A percentile compares a stretch with the other conserved stretches of the same genome.
Evolutionary conservation across 2,329 filamentous ascomycete species (phyloP).

Genomic region (Penicillium sp.): DNA sequence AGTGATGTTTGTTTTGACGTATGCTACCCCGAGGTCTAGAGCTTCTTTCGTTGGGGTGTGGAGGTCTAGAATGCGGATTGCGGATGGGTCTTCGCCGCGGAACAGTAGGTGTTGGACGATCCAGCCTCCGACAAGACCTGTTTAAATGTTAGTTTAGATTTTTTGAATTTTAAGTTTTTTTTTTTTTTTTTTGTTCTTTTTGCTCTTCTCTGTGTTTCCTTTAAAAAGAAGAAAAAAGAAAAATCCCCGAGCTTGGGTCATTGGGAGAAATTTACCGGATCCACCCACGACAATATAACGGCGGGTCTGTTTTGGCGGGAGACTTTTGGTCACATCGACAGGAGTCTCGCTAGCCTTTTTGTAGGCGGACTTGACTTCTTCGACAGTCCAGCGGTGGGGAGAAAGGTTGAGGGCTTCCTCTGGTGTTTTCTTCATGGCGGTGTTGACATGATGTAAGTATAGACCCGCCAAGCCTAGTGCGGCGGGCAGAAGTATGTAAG

Average conservation of each 20-base stretch:
- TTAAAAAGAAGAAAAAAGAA: too few relatives aligned
- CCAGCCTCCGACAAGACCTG: slow-evolving; percentile 57
- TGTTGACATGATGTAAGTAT: slow-evolving; percentile 34
- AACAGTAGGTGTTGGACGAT: slow-evolving; percentile 56
- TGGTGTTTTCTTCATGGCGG: slow-evolving; percentile 26
- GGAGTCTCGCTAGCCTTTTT: slow-evolving; percentile 28
- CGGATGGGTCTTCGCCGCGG: slow-evolving; percentile 51
- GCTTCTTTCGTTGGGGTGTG: slow-evolving; percentile 45
- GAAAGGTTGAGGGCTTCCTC: slow-evolving; percentile 27
- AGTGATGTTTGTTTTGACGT: slow-evolving; percentile 53
- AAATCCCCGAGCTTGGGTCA: not conserved
- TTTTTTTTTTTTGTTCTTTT: not conserved
- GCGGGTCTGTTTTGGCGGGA: slow-evolving; percentile 39
- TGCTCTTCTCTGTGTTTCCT: not conserved
- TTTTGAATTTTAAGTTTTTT: not conserved
- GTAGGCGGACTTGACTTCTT: slow-evolving; percentile 35
- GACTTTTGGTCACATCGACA: slow-evolving; percentile 33
- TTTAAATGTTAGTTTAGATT: slow-evolving; percentile 1
- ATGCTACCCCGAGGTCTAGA: slow-evolving; percentile 46
- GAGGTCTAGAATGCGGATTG: slow-evolving; percentile 57
- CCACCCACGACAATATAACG: slow-evolving; percentile 43
- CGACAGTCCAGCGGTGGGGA: slow-evolving; percentile 35
- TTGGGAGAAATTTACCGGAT: slow-evolving; percentile 28
- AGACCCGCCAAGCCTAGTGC: slow-evolving; percentile 17
- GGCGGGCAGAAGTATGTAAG: slow-evolving; percentile 12